phyloP scores from a whole-genome alignment of 1,284 basidiomycete genomes.

The Wolfiporia cocos region DNA sequence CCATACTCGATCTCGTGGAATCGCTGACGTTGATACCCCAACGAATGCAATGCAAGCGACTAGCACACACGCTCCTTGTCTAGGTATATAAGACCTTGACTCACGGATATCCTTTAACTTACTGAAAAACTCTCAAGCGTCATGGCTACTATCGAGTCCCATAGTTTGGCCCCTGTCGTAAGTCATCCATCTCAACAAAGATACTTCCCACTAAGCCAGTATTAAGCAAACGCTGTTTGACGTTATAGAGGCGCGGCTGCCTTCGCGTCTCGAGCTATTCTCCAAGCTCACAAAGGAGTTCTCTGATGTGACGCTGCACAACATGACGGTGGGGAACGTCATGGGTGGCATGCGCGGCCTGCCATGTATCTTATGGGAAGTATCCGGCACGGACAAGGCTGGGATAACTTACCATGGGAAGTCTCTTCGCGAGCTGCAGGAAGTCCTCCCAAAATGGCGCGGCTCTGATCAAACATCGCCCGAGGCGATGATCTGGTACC shows the following conservation, averaged over 20 bases:
- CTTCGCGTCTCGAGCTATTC: conserved; percentile 4
- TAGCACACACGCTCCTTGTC: too few relatives aligned
- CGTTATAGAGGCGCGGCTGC: conserved; percentile 3
- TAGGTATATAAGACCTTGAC: too few relatives aligned
- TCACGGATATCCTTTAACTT: too few relatives aligned
- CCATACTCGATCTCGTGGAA: too few relatives aligned
- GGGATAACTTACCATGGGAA: conserved; percentile 6
- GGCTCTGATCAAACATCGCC: conserved; percentile 4
- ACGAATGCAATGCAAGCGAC: too few relatives aligned
- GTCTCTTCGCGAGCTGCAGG: conserved; percentile 4
- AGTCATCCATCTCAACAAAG: too few relatives aligned
- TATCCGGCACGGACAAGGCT: conserved; percentile 4
- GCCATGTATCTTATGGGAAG: conserved; percentile 6
- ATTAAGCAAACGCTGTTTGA: conserved; percentile 5
- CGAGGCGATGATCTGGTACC: conserved; percentile 8
- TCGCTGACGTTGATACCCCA: too few relatives aligned
- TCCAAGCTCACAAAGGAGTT: conserved; percentile 1
- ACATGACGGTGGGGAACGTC: conserved; percentile 6
- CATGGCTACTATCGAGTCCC: too few relatives aligned
- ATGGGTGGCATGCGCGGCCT: conserved; percentile 8
- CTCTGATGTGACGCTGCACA: conserved; percentile 5
- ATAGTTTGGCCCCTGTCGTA: too few relatives aligned
- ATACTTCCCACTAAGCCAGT: too few relatives aligned
- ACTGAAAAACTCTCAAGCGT: too few relatives aligned
- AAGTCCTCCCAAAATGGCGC: conserved; percentile 3